A percentile compares a stretch with the other conserved stretches of the same genome.
These are phyloP conservation scores for Camelina neglecta DNA, from an alignment of 345 rosid species.

Conservation along the genomic window DNA sequence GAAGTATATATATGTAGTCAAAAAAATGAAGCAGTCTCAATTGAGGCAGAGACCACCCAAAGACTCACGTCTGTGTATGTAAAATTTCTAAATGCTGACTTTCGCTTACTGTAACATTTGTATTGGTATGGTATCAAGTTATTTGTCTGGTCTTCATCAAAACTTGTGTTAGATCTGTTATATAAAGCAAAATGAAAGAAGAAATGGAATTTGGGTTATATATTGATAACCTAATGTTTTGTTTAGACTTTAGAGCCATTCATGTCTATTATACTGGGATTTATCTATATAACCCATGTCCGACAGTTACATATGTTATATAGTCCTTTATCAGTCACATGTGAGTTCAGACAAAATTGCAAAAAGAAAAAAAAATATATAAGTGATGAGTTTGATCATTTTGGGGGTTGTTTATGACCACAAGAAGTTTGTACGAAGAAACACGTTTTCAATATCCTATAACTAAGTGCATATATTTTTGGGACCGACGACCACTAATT, in stretches of 20 bases:
- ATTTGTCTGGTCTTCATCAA: conserved; percentile 10
- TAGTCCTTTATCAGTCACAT: not conserved
- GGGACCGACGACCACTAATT: not conserved
- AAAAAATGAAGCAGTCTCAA: conserved; percentile 11
- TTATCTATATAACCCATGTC: not conserved
- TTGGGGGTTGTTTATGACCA: not conserved
- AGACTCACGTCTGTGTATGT: conserved; percentile 32
- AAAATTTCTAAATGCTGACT: conserved; percentile 10
- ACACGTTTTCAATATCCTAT: conserved; percentile 6
- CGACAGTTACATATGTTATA: not conserved
- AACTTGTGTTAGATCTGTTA: conserved; percentile 6
- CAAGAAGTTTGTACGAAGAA: not conserved
- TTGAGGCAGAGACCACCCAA: conserved; percentile 23
- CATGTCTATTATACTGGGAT: not conserved
- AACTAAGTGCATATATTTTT: not conserved
- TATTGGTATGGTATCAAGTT: conserved; percentile 35
- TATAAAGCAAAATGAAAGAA: not conserved
- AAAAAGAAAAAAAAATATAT: not conserved
- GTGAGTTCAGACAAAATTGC: not conserved
- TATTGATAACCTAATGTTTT: not conserved
- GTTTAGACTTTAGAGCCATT: not conserved
- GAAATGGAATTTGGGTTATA: not conserved
- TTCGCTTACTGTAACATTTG: conserved; percentile 32
- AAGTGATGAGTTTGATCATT: no score
- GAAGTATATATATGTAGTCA: conserved; percentile 40